A percentile compares a stretch with the other conserved stretches of the same genome.
These are phyloP conservation scores for Rosa chinensis DNA, from an alignment of 306 rosid genomes.

Conservation along the genomic window DNA sequence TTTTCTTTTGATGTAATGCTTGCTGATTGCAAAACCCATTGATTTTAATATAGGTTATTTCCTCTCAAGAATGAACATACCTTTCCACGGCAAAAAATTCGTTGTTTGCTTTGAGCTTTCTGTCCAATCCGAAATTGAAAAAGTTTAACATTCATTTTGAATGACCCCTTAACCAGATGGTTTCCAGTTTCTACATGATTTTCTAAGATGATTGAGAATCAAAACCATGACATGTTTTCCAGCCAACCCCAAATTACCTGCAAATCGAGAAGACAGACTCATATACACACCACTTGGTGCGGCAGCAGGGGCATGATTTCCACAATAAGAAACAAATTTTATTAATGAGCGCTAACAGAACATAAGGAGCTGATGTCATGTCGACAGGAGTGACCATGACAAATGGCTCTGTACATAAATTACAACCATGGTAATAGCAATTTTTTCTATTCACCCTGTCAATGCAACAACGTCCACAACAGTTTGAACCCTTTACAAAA, in stretches of 20 bases:
- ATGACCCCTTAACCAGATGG: background rate
- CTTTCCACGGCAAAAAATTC: too few relatives aligned
- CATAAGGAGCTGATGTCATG: constrained; percentile 42
- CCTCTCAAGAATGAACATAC: too few relatives aligned
- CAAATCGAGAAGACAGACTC: background rate
- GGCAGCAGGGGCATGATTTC: background rate
- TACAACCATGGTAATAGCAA: constrained; percentile 47
- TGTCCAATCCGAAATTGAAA: too few relatives aligned
- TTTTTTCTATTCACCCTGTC: constrained; percentile 35
- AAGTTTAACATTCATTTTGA: background rate
- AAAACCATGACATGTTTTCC: background rate
- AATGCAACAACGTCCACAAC: constrained; percentile 37
- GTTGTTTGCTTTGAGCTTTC: too few relatives aligned
- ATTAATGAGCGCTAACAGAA: constrained; percentile 36
- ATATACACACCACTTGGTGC: too few relatives aligned
- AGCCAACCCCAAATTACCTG: background rate
- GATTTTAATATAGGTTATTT: too few relatives aligned
- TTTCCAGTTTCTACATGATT: background rate
- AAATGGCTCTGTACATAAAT: constrained; percentile 55
- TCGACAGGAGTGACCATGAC: constrained; percentile 36
- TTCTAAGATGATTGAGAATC: background rate
- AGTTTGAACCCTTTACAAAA: constrained; percentile 53
- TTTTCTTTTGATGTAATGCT: background rate
- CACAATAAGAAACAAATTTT: constrained; percentile 31
- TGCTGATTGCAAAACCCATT: background rate